These are phyloP conservation scores for Xylaria hypoxylon DNA, from an alignment of 2,329 filamentous ascomycete genomes.

Conservation along the genomic window DNA sequence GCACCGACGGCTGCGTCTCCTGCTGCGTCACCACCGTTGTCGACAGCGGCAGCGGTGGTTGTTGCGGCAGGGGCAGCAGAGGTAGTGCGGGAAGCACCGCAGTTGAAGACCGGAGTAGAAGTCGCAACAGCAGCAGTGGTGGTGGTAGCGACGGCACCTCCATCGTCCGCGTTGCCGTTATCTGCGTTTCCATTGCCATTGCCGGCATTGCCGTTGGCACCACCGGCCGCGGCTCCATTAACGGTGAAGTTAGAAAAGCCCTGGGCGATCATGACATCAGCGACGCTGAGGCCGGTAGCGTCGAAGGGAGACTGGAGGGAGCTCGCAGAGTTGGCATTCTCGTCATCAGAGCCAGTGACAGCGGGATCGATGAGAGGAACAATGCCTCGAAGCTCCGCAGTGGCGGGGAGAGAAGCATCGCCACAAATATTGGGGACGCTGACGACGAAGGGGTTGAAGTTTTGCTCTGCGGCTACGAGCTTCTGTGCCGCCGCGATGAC, in stretches of 20 bases:
- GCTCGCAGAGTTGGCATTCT: slow-evolving; percentile 69
- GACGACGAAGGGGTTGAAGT: slow-evolving; percentile 76
- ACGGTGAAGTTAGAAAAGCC: slow-evolving; percentile 72
- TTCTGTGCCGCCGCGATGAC: slow-evolving; percentile 71
- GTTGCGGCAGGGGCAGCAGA: slow-evolving; percentile 35
- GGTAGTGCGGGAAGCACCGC: slow-evolving; percentile 33
- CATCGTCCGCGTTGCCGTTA: not conserved
- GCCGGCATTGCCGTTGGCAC: slow-evolving; percentile 40
- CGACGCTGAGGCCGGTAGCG: slow-evolving; percentile 72
- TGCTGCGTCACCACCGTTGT: slow-evolving; percentile 35
- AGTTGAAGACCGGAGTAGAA: slow-evolving; percentile 34
- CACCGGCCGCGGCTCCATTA: slow-evolving; percentile 46
- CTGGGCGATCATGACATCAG: slow-evolving; percentile 70
- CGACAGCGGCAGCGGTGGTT: slow-evolving; percentile 35
- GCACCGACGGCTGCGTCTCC: slow-evolving; percentile 44
- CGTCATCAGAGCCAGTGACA: slow-evolving; percentile 65
- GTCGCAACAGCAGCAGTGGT: slow-evolving; percentile 38
- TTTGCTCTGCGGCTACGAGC: slow-evolving; percentile 76
- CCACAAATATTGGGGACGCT: slow-evolving; percentile 72
- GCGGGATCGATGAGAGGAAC: slow-evolving; percentile 75
- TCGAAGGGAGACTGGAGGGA: slow-evolving; percentile 67
- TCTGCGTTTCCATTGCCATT: slow-evolving; percentile 30
- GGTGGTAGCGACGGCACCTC: slow-evolving; percentile 39
- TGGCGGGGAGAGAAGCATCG: slow-evolving; percentile 71
- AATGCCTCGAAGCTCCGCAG: slow-evolving; percentile 71